Percentiles rank a stretch among this genome's conserved stretches.
These are phyloP conservation scores for Blepharisma undulans DNA, from an alignment of 169 alveolate genomes.

Conservation along the genomic window DNA sequence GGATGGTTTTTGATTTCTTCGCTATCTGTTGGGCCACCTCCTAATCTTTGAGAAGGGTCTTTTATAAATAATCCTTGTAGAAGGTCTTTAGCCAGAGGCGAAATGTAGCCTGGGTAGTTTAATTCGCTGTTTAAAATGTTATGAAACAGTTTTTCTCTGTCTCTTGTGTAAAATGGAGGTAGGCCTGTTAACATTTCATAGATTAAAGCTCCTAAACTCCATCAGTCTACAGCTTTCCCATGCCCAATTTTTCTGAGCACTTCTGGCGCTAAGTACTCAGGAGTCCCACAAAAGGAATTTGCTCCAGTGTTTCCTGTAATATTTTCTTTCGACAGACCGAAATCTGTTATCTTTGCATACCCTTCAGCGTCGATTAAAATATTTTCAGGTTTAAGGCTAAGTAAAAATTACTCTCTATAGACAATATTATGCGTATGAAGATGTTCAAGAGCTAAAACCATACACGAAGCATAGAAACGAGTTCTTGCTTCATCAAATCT, in stretches of 20 bases:
- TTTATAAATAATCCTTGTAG: conserved; percentile 55
- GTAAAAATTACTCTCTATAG: conserved; percentile 71
- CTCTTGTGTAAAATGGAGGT: conserved; percentile 88
- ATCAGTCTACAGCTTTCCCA: conserved; percentile 85
- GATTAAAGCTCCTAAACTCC: conserved; percentile 86
- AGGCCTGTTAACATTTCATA: conserved; percentile 91
- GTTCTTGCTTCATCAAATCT: conserved; percentile 88
- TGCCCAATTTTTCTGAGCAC: conserved; percentile 71
- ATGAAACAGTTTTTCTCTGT: conserved; percentile 76
- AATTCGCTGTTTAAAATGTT: not conserved
- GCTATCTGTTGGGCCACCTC: conserved; percentile 82
- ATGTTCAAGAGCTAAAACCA: conserved; percentile 87
- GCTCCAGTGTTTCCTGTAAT: conserved; percentile 56
- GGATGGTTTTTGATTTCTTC: conserved; percentile 86
- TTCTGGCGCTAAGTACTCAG: conserved; percentile 88
- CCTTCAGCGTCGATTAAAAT: conserved; percentile 79
- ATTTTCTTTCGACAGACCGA: conserved; percentile 83
- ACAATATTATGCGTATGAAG: conserved; percentile 84
- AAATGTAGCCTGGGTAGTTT: not conserved
- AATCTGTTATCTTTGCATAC: conserved; percentile 80
- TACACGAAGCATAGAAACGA: conserved; percentile 88
- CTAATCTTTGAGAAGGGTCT: conserved; percentile 71
- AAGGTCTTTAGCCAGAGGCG: not conserved
- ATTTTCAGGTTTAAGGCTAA: conserved; percentile 77
- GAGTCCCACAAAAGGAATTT: conserved; percentile 78